A percentile compares a stretch with the other conserved stretches of the same genome.
Evolutionary conservation across 768 basidiomycete species (phyloP).

Genomic region (Mycena crocata): DNA sequence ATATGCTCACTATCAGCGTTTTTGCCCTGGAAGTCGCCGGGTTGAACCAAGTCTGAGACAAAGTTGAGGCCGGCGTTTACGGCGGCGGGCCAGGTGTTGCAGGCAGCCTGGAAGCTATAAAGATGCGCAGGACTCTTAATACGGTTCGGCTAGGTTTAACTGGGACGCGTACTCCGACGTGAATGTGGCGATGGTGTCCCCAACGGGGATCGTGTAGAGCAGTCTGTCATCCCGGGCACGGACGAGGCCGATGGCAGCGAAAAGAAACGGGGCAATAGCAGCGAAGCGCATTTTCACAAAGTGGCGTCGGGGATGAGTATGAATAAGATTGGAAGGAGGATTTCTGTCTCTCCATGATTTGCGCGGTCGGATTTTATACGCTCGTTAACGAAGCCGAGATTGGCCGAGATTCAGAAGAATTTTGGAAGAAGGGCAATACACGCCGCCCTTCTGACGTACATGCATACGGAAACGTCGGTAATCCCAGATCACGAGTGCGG

Average conservation of each 20-base stretch:
- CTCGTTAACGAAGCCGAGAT: too few relatives aligned
- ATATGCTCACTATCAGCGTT: conserved; percentile 10
- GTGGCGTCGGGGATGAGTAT: too few relatives aligned
- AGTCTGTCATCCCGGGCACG: conserved; percentile 7
- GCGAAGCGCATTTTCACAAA: conserved; percentile 9
- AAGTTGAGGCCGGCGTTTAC: background rate
- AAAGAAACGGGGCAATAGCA: background rate
- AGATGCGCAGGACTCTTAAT: background rate
- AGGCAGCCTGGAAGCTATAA: background rate
- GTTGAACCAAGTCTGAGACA: background rate
- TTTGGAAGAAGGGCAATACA: too few relatives aligned
- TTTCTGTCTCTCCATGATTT: too few relatives aligned
- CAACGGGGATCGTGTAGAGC: conserved; percentile 20
- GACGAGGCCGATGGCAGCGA: conserved; percentile 14
- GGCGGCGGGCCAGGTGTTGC: conserved; percentile 5
- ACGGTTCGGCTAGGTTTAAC: too few relatives aligned
- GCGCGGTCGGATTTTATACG: too few relatives aligned
- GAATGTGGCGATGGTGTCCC: conserved; percentile 11
- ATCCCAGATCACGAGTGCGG: too few relatives aligned
- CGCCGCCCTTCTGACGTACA: too few relatives aligned
- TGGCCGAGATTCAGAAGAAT: too few relatives aligned
- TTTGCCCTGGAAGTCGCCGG: conserved; percentile 12
- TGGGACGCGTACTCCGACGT: background rate
- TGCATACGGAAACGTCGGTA: too few relatives aligned
- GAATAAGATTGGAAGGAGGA: too few relatives aligned